Conservation (phyloP, 768 basidiomycete species). For the Chalciporus sphaerocephalus region DNA sequence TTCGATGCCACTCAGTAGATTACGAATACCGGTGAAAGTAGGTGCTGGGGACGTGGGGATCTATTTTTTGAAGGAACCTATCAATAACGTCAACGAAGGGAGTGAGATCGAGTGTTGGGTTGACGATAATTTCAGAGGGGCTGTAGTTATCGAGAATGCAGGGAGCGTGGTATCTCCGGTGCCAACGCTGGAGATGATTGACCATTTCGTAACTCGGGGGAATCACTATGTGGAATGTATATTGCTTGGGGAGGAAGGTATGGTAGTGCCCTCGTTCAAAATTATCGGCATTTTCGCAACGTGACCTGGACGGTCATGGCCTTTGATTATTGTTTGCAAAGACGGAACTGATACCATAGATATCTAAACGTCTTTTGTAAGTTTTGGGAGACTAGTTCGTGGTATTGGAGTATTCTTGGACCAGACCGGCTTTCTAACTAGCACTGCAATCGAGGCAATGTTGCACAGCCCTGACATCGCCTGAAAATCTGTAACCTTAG, state of each 20-base stretch:
- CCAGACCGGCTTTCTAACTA: too few relatives aligned
- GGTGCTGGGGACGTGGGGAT: constrained; percentile 91
- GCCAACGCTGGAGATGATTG: constrained; percentile 80
- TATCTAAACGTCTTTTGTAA: too few relatives aligned
- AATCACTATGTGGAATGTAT: constrained; percentile 93
- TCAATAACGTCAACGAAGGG: constrained; percentile 51
- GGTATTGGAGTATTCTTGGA: too few relatives aligned
- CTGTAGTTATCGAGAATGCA: constrained; percentile 71
- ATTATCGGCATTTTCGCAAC: constrained; percentile 88
- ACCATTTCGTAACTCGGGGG: constrained; percentile 77
- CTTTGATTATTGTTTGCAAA: too few relatives aligned
- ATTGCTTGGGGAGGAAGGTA: constrained; percentile 82
- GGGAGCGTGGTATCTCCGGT: constrained; percentile 58
- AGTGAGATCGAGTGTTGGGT: constrained; percentile 91
- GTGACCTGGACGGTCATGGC: constrained; percentile 36
- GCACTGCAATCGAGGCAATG: too few relatives aligned
- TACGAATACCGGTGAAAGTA: constrained; percentile 79
- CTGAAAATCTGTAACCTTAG: constrained; percentile 9
- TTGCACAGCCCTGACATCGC: too few relatives aligned
- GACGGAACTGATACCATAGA: constrained; percentile 6
- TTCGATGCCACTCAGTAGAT: constrained; percentile 73
- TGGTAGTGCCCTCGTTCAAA: constrained; percentile 77
- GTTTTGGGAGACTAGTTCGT: too few relatives aligned
- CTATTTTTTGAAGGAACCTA: constrained; percentile 80
- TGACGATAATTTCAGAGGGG: constrained; percentile 87